Evolutionary conservation across 2,329 filamentous ascomycete species (phyloP), one percentile per base, ranked within the genome.

Genomic region (Pleoardoris graminearum): DNA sequence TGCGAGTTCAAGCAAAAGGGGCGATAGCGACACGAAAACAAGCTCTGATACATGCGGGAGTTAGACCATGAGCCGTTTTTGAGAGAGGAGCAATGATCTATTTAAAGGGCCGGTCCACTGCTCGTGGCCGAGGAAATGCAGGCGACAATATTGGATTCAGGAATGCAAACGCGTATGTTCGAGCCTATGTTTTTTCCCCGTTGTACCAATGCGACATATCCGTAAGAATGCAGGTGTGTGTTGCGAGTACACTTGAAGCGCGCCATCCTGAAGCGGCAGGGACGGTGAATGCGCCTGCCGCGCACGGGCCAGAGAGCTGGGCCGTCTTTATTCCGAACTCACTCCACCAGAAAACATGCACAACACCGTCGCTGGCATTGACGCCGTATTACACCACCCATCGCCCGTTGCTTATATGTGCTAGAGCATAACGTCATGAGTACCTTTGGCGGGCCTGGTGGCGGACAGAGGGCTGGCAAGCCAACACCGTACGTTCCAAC

Each of bases 381-480:
- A 49, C 21, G 16, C 35, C 36, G 23, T 50, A 8, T 16, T 16
- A 32, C 37, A 16, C 5, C 21, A 14, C n/a, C 10, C 11, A 8
- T 19, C 3, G 7, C 23, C 10, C n/a, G 39, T 5, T 36, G 4
- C 25, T 33, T 25, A 7, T 11, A 12, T 14, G 1, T 45, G 42
- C 23, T 1, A 21, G n/a, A 6, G 14, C 22, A n/a, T 2, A n/a
- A 30, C 50, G 53, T 2, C 16, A 85, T 85, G 82, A 84, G 85
- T 73, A 75, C 81, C 32, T 90, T 91, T 69, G 89, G 89, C 61
- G 81, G 83, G 58, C 89, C 88, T 23, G 89, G 89, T 59, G 85
- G 85, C 54, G 79, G 83, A 23, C 80, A 83, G 57, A 78, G 83
- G 60, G 80, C 82, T 69, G 76, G 80, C 53, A 90, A 89, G 70